phyloP scores from a whole-genome alignment of 2,329 filamentous ascomycete species.

The Amylocarpus encephaloides region DNA sequence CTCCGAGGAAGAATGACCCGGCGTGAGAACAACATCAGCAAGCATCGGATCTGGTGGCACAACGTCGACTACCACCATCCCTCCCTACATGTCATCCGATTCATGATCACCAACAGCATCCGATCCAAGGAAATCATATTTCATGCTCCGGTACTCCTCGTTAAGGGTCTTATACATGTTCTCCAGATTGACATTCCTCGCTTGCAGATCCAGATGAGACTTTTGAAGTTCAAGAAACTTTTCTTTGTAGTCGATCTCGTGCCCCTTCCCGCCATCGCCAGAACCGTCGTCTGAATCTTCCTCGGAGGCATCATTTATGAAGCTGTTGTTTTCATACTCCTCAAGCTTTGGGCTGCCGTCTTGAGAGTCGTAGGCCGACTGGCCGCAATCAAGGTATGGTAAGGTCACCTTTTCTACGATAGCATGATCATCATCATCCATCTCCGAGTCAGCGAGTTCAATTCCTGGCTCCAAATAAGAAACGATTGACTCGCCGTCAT shows the following conservation, averaged over 20 bases:
- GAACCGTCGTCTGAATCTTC: neutral
- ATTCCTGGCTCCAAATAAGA: too few species aligned
- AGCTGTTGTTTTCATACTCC: slow-evolving; percentile 21
- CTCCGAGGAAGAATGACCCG: slow-evolving; percentile 7
- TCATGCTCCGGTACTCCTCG: slow-evolving; percentile 11
- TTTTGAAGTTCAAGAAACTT: slow-evolving; percentile 11
- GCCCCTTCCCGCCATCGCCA: slow-evolving; percentile 13
- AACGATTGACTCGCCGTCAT: too few species aligned
- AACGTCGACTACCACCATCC: slow-evolving; percentile 14
- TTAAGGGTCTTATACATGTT: slow-evolving; percentile 3
- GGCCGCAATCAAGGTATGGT: slow-evolving; percentile 21
- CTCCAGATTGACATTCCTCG: slow-evolving; percentile 3
- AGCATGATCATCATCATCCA: too few species aligned
- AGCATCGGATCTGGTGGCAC: slow-evolving; percentile 12
- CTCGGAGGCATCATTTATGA: slow-evolving; percentile 11
- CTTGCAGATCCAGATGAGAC: neutral
- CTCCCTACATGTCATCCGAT: slow-evolving; percentile 10
- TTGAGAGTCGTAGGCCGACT: slow-evolving; percentile 28
- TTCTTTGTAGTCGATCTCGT: slow-evolving; percentile 21
- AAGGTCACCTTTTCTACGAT: too few species aligned
- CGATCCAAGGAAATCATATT: slow-evolving; percentile 11
- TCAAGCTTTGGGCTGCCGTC: slow-evolving; percentile 18
- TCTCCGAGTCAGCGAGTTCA: too few species aligned
- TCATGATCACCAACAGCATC: slow-evolving; percentile 12
- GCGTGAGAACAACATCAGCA: slow-evolving; percentile 19